Base-by-base conservation (phyloP, 352 stramenopile genomes). In the Globisporangium splendens region DNA sequence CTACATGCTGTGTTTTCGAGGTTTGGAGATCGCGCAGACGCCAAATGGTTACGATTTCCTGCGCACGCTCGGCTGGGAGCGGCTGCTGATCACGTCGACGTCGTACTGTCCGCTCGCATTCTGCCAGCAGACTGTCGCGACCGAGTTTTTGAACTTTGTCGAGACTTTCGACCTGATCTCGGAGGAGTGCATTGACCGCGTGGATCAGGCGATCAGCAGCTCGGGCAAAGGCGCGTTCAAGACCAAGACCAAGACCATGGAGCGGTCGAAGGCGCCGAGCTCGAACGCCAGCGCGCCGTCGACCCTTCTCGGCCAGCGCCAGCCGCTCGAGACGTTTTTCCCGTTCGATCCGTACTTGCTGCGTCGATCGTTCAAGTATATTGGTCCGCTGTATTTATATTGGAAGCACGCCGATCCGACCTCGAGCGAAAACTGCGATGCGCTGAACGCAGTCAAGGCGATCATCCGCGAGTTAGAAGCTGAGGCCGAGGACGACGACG, bases 301-400 rank as follows among this genome's bases (percentile, higher is more conserved):
- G 5, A 51, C 54, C 0, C 44, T 83, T 15, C 68, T 91, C 14
- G 77, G 75, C 10, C 69, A 84, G 35, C 78, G 81, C 12, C 77
- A 88, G 41, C 77, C 78, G 18, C 66, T 90, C 8, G 79, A 92
- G 56, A 92, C 83, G 7, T 99, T 98, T 63, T 99, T 99, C 59
- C 96, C 96, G 22, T 99, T 99, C 61, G 96, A 99, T 73, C 96
- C 96, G 8, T 98, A 98, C 62, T 72, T 99, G 39, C 68, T 99
- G 28, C 79, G 94, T 18, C 83, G 86, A 33, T 98, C 94, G 20
- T 97, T 98, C 67, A 76, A 71, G 22, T 98, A 90, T 65, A 93
- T 99, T 50, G 88, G 95, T 5, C 86, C 88, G 38, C 82, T 96
- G 55, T 99, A 98, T 66, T 70, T 96, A 53, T 96, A 97, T 70